Conservation (phyloP, 148 eudicot genomes). For the Nepenthes gracilis region DNA sequence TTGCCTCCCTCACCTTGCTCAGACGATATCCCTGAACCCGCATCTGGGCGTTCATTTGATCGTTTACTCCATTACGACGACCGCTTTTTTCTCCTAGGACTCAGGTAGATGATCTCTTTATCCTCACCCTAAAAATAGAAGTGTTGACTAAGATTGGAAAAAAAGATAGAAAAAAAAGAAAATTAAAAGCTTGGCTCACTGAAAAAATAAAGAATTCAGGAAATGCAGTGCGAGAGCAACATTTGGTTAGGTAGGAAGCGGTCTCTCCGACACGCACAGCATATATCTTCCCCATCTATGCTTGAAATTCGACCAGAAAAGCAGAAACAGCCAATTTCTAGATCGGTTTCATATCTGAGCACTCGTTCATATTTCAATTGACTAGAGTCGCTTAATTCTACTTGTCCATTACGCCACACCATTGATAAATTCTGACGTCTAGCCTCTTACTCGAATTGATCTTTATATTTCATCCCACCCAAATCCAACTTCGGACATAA, state of each 20-base stretch:
- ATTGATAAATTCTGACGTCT: conserved; percentile 16
- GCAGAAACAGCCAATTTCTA: too few relatives aligned
- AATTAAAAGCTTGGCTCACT: too few relatives aligned
- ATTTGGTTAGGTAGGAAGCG: neutral
- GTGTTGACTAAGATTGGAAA: too few relatives aligned
- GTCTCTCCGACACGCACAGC: neutral
- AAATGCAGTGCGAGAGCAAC: neutral
- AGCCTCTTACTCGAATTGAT: conserved; percentile 1
- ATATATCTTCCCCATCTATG: neutral
- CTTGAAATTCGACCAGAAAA: neutral
- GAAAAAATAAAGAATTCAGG: too few relatives aligned
- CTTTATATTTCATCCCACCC: neutral
- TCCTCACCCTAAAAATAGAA: too few relatives aligned
- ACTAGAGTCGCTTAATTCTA: conserved; percentile 25
- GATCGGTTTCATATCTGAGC: neutral
- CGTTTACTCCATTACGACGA: too few relatives aligned
- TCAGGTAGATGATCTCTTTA: too few relatives aligned
- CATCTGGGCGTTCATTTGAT: too few relatives aligned
- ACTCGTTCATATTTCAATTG: conserved; percentile 18
- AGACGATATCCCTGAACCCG: too few relatives aligned
- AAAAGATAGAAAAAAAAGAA: neutral
- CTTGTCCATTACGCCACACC: conserved; percentile 32
- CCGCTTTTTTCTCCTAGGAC: too few relatives aligned
- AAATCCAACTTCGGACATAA: conserved; percentile 10
- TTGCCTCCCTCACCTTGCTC: too few relatives aligned